Evolutionary conservation across 106 monocot genomes (phyloP), one percentile per base, ranked within the genome.

Genomic region (Chionographis japonica): DNA sequence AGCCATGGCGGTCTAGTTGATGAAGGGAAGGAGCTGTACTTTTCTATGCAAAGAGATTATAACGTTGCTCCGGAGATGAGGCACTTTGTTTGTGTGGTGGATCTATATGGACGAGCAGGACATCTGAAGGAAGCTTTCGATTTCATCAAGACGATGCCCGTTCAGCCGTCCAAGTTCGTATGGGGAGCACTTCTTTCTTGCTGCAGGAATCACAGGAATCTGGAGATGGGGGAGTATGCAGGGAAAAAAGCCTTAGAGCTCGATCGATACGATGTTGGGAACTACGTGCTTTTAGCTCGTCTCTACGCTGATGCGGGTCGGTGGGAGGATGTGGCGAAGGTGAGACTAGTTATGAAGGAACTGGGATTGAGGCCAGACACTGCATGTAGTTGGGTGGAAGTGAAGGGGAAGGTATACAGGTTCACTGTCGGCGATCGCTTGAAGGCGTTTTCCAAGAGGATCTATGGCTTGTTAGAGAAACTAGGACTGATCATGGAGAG

Each of bases 141-240:
- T 7, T 76, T 79, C 42, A 72, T 84, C 50, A 79, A 50, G 15
- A 7, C 16, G 61, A 79, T 79, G 75, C 79, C 79, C 8, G 12
- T 84, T 7, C 57, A 66, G 41, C 75, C 84, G 17, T 75, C 72
- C 39, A 79, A 72, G 72, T 63, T 58, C 49, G 62, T 84, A 11
- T 85, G 84, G 84, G 63, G 69, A 13, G 11, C 84, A 36, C 80
- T 80, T 57, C 80, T 85, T 61, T 73, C 84, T 53, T 85, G 72
- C 43, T 85, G 80, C 58, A 75, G 76, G 40, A 80, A 64, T 52
- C 72, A 80, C 46, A 85, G 58, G 35, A 77, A 85, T 50, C 50
- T 77, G 4, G 55, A 73, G 40, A 50, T 85, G 64, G 80, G 84
- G 59, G 77, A 80, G 57, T 57, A 65, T 55, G 76, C 59, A 27